phyloP scores from a whole-genome alignment of 306 rosid species.

The Rubus idaeus region DNA sequence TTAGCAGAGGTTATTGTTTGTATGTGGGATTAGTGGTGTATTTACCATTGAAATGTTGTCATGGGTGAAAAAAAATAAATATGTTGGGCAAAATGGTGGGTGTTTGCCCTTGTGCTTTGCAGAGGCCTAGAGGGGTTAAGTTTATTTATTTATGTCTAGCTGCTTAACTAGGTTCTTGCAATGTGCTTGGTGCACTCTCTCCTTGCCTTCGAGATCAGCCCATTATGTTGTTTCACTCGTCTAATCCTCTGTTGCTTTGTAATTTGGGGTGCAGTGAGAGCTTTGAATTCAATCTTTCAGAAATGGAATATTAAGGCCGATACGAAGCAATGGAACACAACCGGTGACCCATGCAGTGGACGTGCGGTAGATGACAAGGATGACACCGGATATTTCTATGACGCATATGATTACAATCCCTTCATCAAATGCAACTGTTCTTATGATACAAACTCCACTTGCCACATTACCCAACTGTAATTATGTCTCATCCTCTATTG shows the following conservation, averaged over 20 bases:
- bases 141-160: too few species aligned
- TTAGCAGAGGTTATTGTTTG: neutral
- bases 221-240: neutral
- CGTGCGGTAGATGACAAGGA: slow-evolving; percentile 35
- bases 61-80: neutral
- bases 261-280: slow-evolving; percentile 45
- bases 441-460: slow-evolving; percentile 26
- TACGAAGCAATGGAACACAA: slow-evolving; percentile 53
- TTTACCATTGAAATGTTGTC: neutral
- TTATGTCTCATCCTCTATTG: slow-evolving; percentile 4
- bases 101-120: too few species aligned
- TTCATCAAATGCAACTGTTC: slow-evolving; percentile 68
- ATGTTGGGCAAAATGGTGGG: too few species aligned
- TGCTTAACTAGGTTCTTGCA: neutral
- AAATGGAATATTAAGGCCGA: slow-evolving; percentile 43
- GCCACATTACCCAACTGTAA: slow-evolving; percentile 65
- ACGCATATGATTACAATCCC: slow-evolving; percentile 32
- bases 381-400: neutral
- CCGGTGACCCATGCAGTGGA: slow-evolving; percentile 71
- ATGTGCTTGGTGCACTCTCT: neutral
- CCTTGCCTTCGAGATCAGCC: neutral
- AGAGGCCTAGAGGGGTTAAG: too few species aligned
- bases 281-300: slow-evolving; percentile 56
- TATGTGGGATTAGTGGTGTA: neutral
- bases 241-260: neutral